A percentile compares a stretch with the other conserved stretches of the same genome.
Conservation (phyloP, 129 eudicot genomes). For the Centaurea solstitialis region DNA sequence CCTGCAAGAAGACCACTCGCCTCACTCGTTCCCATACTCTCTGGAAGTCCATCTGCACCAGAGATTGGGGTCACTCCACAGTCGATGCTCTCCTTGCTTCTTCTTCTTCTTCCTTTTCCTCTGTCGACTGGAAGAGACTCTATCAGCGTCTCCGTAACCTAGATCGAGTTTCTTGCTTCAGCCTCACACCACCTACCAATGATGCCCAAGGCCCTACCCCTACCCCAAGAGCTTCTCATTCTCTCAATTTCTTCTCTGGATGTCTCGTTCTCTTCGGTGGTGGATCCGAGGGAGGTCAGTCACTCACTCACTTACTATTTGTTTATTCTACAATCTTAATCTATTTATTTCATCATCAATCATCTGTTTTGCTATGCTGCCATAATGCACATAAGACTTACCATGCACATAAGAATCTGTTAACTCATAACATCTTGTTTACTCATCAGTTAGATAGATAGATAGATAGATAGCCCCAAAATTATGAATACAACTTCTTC, state of each 20-base stretch:
- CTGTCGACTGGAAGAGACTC: conserved; percentile 50
- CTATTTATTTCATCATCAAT: no score
- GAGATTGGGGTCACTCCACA: conserved; percentile 68
- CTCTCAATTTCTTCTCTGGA: conserved; percentile 71
- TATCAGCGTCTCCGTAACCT: conserved; percentile 60
- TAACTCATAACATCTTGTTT: no score
- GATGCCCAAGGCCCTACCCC: conserved; percentile 39
- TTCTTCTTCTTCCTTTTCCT: not conserved
- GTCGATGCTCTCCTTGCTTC: conserved; percentile 46
- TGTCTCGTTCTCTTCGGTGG: conserved; percentile 90
- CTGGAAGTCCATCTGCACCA: conserved; percentile 75
- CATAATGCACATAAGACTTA: no score
- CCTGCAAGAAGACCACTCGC: conserved; percentile 52
- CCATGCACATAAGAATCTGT: no score
- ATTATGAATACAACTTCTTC: no score
- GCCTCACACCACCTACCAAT: conserved; percentile 8
- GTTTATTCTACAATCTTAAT: no score
- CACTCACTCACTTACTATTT: no score
- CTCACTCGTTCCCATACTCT: conserved; percentile 54
- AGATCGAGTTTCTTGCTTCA: conserved; percentile 61
- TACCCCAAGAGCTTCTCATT: conserved; percentile 73
- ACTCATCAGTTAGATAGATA: no score
- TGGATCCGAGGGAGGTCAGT: conserved; percentile 90
- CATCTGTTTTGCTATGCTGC: no score
- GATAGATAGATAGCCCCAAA: no score